Base-by-base conservation (phyloP, 805 yeast species). In the Lachancea mirantina region DNA sequence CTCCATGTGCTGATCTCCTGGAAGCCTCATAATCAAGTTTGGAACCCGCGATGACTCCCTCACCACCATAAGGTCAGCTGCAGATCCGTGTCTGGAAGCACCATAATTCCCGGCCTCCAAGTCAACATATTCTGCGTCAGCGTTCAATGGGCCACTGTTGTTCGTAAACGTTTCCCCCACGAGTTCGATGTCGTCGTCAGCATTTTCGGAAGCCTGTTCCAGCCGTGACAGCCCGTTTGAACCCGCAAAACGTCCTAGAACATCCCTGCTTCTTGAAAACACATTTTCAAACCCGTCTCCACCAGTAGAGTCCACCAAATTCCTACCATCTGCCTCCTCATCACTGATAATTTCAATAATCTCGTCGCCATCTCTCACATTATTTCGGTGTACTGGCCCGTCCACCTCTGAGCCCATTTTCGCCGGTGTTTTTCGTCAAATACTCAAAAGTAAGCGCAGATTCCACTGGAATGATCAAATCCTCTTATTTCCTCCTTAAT, bases 1-100 rank as follows among this genome's bases (percentile, higher is more conserved):
- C 17, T 41, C 36, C 22, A 54, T 21, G 2, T 43, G 42, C 16
- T 43, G 44, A 16, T 55, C 51, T 15, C 58, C 58, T 1, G 58
- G 60, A 5, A 54, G 39, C 17, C 40, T 44, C 13, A 53, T 30
- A 5, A 52, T 45, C 20, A 32, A 30, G 6, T 41, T 34, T 2
- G 57, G 51, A 3, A 32, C 46, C 5, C 46, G 39, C 7, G 44
- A 43, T 17, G 52, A 42, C 32, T 55, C 59, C 35, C 49, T 55
- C 15, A 51, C 37, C n/a, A 61, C 57, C 22, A 45, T 30, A 10
- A 55, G 23, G 8, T 50, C 61, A 31, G 55, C 59, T 32, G 47
- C 59, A 4, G 46, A 52, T 8, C 38, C 36, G 26, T 30, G 21
- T n/a, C 19, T 18, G 6, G 31, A n/a, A n/a, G n/a, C n/a, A n/a